Evolutionary conservation across 495 filamentous ascomycete genomes (phyloP).

Genomic region (Rostrohypoxylon terebratum): DNA sequence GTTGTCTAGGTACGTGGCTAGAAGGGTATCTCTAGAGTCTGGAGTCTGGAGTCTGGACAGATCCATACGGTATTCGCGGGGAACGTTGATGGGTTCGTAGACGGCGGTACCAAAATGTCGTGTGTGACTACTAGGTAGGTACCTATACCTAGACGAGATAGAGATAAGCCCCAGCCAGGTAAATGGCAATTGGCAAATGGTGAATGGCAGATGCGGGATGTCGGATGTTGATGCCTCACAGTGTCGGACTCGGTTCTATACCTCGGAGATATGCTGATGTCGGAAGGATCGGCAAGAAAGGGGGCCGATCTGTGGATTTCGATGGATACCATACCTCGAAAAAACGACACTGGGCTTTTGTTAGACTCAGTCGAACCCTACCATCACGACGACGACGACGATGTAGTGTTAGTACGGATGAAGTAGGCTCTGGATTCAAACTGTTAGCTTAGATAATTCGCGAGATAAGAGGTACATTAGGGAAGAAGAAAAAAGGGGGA

Average conservation of each 20-base stretch:
- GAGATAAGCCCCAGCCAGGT: constrained; percentile 16
- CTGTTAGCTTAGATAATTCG: constrained; percentile 32
- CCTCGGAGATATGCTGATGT: constrained; percentile 44
- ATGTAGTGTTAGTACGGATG: constrained; percentile 60
- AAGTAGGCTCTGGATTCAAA: constrained; percentile 63
- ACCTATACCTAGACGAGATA: constrained; percentile 13
- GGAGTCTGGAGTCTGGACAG: too few relatives aligned
- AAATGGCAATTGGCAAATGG: constrained; percentile 3
- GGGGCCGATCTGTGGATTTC: constrained; percentile 32
- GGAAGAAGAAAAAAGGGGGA: not conserved
- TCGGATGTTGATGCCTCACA: constrained; percentile 7
- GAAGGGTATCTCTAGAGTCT: constrained; percentile 20
- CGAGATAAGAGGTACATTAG: not conserved
- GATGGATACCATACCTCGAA: constrained; percentile 27
- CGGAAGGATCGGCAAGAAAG: constrained; percentile 41
- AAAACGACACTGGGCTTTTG: constrained; percentile 29
- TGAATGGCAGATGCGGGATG: constrained; percentile 12
- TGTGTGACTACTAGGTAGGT: too few relatives aligned
- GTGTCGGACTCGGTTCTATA: constrained; percentile 33
- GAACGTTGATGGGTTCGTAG: constrained; percentile 12
- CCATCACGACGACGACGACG: constrained; percentile 23
- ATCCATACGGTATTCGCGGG: constrained; percentile 20
- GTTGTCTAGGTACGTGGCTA: constrained; percentile 13
- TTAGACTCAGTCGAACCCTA: not conserved
- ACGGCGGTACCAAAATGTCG: not conserved